phyloP scores from a whole-genome alignment of 257 asterid species.

The Fraxinus pennsylvanica region DNA sequence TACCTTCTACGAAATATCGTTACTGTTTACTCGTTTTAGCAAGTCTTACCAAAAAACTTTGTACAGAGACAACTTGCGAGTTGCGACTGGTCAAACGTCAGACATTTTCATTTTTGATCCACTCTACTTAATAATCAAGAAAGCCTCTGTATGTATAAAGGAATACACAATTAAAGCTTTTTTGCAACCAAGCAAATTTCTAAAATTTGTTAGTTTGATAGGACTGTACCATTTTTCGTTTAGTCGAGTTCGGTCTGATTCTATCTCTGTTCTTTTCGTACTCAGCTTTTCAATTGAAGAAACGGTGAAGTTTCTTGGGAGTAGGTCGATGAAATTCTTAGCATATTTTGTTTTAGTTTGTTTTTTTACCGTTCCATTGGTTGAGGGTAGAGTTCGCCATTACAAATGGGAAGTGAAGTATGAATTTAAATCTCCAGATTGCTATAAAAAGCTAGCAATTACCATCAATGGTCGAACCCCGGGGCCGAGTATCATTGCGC shows the following conservation, averaged over 20 bases:
- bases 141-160: neutral
- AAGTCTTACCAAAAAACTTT: neutral
- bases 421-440: slow-evolving; percentile 81
- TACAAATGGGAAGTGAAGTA: slow-evolving; percentile 85
- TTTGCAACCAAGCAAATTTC: neutral
- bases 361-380: slow-evolving; percentile 14
- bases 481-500: slow-evolving; percentile 80
- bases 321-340: slow-evolving; percentile 5
- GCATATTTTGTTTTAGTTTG: slow-evolving; percentile 3
- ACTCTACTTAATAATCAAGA: too few relatives aligned
- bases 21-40: too few relatives aligned
- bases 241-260: neutral
- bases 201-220: neutral
- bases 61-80: neutral
- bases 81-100: neutral
- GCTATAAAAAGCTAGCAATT: slow-evolving; percentile 62
- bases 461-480: slow-evolving; percentile 83
- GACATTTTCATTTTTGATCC: neutral
- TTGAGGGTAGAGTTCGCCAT: slow-evolving; percentile 53
- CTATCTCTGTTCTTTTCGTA: neutral
- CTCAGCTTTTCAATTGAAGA: neutral
- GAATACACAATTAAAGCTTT: neutral
- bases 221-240: neutral
- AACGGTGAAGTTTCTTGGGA: neutral
- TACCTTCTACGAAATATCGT: too few relatives aligned